Conservation (phyloP, 2,329 filamentous ascomycete species). For the Claviceps africana region DNA sequence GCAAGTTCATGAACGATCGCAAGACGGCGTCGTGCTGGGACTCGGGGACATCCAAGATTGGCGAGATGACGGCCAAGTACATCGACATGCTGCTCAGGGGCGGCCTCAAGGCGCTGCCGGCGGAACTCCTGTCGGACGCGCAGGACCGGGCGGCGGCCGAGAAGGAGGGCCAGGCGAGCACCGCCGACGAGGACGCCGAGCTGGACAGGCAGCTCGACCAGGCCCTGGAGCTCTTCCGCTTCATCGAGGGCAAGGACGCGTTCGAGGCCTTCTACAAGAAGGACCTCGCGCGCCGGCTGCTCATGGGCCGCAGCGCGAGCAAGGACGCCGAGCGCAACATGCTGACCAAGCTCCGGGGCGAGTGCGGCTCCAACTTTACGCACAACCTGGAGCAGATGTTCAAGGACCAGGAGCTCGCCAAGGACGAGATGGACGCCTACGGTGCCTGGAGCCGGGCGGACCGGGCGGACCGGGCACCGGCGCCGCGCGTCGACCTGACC, state of each 20-base stretch:
- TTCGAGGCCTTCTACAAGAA: slow-evolving; percentile 99
- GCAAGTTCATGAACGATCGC: slow-evolving; percentile 83
- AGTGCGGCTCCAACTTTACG: slow-evolving; percentile 88
- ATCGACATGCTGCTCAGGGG: slow-evolving; percentile 80
- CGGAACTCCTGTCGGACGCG: slow-evolving; percentile 48
- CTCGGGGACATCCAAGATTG: slow-evolving; percentile 81
- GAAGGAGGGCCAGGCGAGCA: slow-evolving; percentile 48
- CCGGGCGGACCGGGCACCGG: slow-evolving; percentile 19
- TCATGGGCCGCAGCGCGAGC: slow-evolving; percentile 87
- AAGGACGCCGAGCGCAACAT: slow-evolving; percentile 93
- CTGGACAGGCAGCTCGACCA: slow-evolving; percentile 86
- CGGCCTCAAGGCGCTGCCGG: slow-evolving; percentile 70
- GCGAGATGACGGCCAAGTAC: slow-evolving; percentile 97
- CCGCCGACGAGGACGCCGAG: slow-evolving; percentile 80
- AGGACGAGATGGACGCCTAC: slow-evolving; percentile 87
- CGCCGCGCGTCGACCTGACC: slow-evolving; percentile 45
- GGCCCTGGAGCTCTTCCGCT: slow-evolving; percentile 86
- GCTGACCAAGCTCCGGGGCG: slow-evolving; percentile 78
- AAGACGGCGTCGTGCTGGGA: slow-evolving; percentile 58
- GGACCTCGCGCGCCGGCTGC: slow-evolving; percentile 73
- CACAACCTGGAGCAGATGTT: slow-evolving; percentile 99
- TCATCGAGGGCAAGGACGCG: slow-evolving; percentile 92
- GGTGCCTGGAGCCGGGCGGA: slow-evolving; percentile 50
- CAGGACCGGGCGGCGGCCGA: slow-evolving; percentile 44
- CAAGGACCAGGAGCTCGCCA: slow-evolving; percentile 87